These are phyloP conservation scores for Mrakia blollopis DNA, from an alignment of 768 basidiomycete species.

Conservation along the genomic window DNA sequence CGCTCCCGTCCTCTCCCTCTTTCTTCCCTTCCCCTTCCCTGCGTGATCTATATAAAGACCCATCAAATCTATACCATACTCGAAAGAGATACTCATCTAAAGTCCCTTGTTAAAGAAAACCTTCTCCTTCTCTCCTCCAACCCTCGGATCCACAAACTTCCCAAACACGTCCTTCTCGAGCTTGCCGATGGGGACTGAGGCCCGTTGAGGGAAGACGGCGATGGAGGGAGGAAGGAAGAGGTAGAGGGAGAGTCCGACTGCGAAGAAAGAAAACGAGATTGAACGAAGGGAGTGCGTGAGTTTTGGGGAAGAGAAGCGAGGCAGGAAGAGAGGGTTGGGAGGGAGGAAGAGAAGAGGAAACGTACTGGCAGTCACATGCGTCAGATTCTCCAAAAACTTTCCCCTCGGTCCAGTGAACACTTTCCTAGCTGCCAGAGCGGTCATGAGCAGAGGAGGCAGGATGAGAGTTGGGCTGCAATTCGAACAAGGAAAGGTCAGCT, in stretches of 20 bases:
- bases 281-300: neutral
- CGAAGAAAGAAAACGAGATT: neutral
- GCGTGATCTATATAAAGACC: neutral
- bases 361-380: constrained; percentile 41
- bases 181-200: constrained; percentile 42
- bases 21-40: too few relatives aligned
- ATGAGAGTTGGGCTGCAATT: constrained; percentile 45
- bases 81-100: constrained; percentile 31
- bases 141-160: constrained; percentile 29
- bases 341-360: neutral
- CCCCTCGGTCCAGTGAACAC: constrained; percentile 44
- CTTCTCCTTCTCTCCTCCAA: constrained; percentile 32
- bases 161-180: constrained; percentile 39
- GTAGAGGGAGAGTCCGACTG: constrained; percentile 45
- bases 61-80: neutral
- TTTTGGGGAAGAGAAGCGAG: neutral
- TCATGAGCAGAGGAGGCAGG: constrained; percentile 47
- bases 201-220: constrained; percentile 47
- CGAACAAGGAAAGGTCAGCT: neutral
- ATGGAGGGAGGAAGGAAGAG: constrained; percentile 48
- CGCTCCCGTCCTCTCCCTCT: too few relatives aligned
- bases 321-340: neutral
- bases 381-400: constrained; percentile 36
- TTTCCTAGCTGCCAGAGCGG: constrained; percentile 42
- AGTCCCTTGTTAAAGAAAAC: constrained; percentile 49